Conservation (phyloP, 176 grass and related monocot genomes). For the Hsuehochloa calcarea region DNA sequence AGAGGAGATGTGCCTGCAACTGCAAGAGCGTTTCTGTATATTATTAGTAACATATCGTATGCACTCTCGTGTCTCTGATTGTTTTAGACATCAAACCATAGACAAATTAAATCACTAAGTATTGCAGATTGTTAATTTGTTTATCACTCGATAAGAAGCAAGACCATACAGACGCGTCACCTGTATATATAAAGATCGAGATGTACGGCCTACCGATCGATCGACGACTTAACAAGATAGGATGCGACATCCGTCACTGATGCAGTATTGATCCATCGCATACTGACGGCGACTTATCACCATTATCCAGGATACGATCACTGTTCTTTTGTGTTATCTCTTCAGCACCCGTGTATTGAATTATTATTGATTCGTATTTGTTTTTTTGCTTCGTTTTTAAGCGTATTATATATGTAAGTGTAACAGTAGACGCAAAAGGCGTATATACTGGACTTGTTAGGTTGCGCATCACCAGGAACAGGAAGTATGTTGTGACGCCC, state of each 20-base stretch:
- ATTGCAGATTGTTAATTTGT: background rate
- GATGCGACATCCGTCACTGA: background rate
- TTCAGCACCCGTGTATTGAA: background rate
- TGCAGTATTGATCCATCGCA: background rate
- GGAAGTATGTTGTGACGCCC: too few species aligned
- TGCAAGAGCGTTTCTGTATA: background rate
- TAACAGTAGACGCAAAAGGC: background rate
- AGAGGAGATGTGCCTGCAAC: background rate
- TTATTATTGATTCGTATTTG: background rate
- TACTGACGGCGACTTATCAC: background rate
- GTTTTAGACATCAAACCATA: background rate
- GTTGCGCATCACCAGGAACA: background rate
- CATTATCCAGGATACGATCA: background rate
- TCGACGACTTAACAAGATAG: background rate
- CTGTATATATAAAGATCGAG: slow-evolving; percentile 9
- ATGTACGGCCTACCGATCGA: slow-evolving; percentile 36
- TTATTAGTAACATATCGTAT: background rate
- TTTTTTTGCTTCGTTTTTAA: background rate
- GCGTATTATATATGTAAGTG: background rate
- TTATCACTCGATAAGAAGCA: background rate
- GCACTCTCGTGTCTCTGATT: too few species aligned
- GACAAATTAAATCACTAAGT: slow-evolving; percentile 6
- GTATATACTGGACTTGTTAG: background rate
- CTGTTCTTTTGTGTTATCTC: background rate
- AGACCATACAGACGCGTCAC: slow-evolving; percentile 21